Conservation (phyloP, 2,329 filamentous ascomycete species). For the Aspergillus udagawae region DNA sequence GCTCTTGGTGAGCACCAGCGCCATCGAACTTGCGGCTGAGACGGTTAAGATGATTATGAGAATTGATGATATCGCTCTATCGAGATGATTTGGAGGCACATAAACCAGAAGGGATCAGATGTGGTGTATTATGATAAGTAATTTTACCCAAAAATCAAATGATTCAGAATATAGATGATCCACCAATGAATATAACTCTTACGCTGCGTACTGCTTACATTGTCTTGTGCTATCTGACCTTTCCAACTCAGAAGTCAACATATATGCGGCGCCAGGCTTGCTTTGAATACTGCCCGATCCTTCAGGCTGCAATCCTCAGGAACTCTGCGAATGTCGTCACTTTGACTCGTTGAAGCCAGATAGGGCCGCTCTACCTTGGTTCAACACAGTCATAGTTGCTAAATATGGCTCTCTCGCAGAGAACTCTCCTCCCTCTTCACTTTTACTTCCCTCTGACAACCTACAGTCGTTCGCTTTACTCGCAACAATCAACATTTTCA, state of each 20-base stretch:
- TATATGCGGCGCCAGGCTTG: too few relatives aligned
- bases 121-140: background rate
- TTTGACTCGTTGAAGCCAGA: background rate
- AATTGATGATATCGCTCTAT: slow-evolving; percentile 63
- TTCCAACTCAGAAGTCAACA: background rate
- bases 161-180: background rate
- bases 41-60: slow-evolving; percentile 92
- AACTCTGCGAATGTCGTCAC: background rate
- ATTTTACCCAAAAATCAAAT: background rate
- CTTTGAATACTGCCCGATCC: background rate
- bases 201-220: background rate
- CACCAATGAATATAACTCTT: background rate
- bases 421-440: background rate
- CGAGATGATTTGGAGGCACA: slow-evolving; percentile 30
- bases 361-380: background rate
- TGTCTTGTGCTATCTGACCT: background rate
- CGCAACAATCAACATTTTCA: background rate
- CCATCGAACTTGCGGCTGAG: slow-evolving; percentile 94
- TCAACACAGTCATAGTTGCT: background rate
- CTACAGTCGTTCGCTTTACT: background rate
- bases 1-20: slow-evolving; percentile 91
- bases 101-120: background rate
- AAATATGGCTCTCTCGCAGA: background rate
- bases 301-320: background rate
- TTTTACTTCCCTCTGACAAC: background rate